Conservation (phyloP, 225 moss, liverwort and hornwort genomes). For the Marchantia paleacea region DNA sequence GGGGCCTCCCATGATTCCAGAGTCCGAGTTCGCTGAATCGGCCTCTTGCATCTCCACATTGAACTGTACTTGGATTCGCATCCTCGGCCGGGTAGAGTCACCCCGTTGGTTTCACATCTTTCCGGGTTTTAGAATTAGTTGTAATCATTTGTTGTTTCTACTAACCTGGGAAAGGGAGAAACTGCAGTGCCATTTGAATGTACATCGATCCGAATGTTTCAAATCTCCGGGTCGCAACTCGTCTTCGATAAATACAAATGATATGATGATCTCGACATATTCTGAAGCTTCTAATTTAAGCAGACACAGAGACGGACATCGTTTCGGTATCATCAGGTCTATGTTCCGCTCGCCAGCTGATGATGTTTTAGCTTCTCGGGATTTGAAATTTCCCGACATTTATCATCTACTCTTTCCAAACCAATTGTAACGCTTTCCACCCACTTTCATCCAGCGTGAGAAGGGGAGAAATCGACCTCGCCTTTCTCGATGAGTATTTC, state of each 20-base stretch:
- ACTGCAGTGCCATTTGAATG: neutral
- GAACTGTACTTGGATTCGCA: too few species aligned
- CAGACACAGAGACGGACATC: neutral
- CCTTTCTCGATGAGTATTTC: too few species aligned
- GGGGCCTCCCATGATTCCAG: too few species aligned
- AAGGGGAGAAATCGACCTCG: too few species aligned
- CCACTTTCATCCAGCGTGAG: neutral
- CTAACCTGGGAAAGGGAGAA: neutral
- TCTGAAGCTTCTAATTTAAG: neutral
- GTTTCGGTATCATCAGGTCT: conserved; percentile 1
- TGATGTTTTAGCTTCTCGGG: neutral
- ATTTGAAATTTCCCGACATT: neutral
- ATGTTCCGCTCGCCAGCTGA: neutral
- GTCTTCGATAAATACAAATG: neutral
- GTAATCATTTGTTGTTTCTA: neutral
- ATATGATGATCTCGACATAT: neutral
- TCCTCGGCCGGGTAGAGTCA: too few species aligned
- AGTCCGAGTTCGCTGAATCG: too few species aligned
- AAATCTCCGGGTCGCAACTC: neutral
- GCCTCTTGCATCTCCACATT: too few species aligned
- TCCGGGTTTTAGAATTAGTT: neutral
- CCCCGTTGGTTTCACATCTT: too few species aligned
- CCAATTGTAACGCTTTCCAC: neutral
- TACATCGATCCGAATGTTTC: neutral
- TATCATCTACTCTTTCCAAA: too few species aligned